A percentile compares a stretch with the other conserved stretches of the same genome.
These are phyloP conservation scores for Punctularia strigosozonata DNA, from an alignment of 768 basidiomycete genomes.

Conservation along the genomic window DNA sequence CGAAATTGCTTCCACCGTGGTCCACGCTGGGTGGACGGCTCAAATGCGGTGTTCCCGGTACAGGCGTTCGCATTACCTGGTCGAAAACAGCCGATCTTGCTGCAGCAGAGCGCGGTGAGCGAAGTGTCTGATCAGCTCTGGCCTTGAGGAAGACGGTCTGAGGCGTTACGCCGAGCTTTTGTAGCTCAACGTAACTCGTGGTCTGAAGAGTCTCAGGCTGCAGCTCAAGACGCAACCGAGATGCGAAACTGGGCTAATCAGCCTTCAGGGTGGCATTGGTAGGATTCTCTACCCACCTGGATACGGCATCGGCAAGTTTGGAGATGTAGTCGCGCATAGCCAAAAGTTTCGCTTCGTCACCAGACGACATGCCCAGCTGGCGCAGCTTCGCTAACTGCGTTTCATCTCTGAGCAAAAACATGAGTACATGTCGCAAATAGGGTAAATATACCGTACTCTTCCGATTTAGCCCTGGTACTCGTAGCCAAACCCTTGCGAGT, in stretches of 20 bases:
- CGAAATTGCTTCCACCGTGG: constrained; percentile 47
- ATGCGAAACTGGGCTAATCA: constrained; percentile 41
- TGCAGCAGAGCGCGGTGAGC: constrained; percentile 20
- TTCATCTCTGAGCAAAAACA: constrained; percentile 49
- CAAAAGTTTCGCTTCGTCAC: constrained; percentile 78
- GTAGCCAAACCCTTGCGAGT: constrained; percentile 38
- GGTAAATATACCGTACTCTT: constrained; percentile 53
- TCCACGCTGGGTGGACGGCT: constrained; percentile 34
- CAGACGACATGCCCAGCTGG: constrained; percentile 73
- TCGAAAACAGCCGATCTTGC: constrained; percentile 30
- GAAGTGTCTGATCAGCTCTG: constrained; percentile 28
- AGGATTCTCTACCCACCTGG: constrained; percentile 36
- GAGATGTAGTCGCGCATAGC: constrained; percentile 83
- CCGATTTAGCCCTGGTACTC: constrained; percentile 46
- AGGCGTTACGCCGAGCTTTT: constrained; percentile 81
- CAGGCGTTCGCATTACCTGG: constrained; percentile 27
- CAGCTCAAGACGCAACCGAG: constrained; percentile 48
- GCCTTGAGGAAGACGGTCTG: constrained; percentile 81
- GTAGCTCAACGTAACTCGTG: constrained; percentile 62
- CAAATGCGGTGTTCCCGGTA: constrained; percentile 37
- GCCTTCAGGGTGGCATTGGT: constrained; percentile 1
- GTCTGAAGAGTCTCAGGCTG: constrained; percentile 56
- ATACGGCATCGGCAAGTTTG: constrained; percentile 69
- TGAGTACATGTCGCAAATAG: background rate
- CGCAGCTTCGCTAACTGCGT: constrained; percentile 64